phyloP scores from a whole-genome alignment of 129 eudicot species.

The Pulicaria dysenterica region DNA sequence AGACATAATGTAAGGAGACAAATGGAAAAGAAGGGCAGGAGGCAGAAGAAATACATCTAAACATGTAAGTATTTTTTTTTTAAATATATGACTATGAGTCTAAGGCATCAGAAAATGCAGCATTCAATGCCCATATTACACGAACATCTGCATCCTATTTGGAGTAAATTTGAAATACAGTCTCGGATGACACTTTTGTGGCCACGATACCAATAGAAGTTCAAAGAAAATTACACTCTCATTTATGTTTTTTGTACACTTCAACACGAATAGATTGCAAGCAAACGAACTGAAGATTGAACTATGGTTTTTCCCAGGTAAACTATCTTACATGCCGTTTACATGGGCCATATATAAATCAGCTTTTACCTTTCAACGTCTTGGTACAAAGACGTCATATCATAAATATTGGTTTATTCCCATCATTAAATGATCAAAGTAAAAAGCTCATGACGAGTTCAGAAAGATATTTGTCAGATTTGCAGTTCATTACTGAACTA shows the following conservation, averaged over 20 bases:
- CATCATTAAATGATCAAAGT: neutral
- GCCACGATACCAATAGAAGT: neutral
- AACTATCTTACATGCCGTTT: constrained; percentile 10
- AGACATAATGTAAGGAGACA: neutral
- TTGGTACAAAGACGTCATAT: neutral
- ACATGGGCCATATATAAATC: constrained; percentile 7
- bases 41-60: neutral
- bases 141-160: neutral
- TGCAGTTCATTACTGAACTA: no score
- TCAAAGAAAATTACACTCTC: neutral
- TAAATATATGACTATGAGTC: no score
- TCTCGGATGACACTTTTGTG: neutral
- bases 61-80: no score
- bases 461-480: neutral
- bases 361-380: constrained; percentile 2
- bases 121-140: neutral
- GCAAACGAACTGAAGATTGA: neutral
- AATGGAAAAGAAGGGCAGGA: neutral
- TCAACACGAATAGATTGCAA: neutral
- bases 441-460: neutral
- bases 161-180: neutral
- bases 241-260: neutral
- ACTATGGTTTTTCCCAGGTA: neutral
- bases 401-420: neutral
- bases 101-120: no score